A percentile compares a stretch with the other conserved stretches of the same genome.
These are phyloP conservation scores for Umbelopsis ramanniana DNA, from an alignment of 192 early-diverging fungal genomes.

Conservation along the genomic window DNA sequence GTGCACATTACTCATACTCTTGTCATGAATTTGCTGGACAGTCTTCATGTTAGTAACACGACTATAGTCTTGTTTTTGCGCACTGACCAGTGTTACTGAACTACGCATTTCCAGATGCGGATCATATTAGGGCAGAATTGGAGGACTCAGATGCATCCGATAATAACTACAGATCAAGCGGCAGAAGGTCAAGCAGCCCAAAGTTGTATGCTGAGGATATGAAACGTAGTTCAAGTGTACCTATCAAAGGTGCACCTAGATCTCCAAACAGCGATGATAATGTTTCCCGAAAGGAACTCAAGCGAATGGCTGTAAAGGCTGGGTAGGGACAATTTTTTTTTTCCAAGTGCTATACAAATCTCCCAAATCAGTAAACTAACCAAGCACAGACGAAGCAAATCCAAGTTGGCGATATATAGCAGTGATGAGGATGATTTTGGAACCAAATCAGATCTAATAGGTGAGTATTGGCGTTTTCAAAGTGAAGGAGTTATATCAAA, in stretches of 20 bases:
- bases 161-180: not conserved
- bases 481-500: not conserved
- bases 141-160: constrained; percentile 20
- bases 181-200: constrained; percentile 7
- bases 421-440: constrained; percentile 8
- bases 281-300: not conserved
- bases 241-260: constrained; percentile 10
- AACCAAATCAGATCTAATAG: constrained; percentile 7
- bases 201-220: not conserved
- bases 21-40: not conserved
- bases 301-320: not conserved
- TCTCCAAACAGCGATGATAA: constrained; percentile 9
- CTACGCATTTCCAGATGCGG: not conserved
- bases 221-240: constrained; percentile 14
- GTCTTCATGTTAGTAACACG: constrained; percentile 6
- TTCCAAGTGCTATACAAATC: not conserved
- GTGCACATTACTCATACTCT: not conserved
- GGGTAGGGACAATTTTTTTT: not conserved
- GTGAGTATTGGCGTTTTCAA: not conserved
- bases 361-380: too few species aligned
- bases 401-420: constrained; percentile 19
- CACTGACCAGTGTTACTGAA: not conserved
- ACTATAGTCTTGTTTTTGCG: not conserved
- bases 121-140: constrained; percentile 16
- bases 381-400: constrained; percentile 1